Evolutionary conservation across 306 rosid genomes (phyloP).

Genomic region (Prunus dulcis): DNA sequence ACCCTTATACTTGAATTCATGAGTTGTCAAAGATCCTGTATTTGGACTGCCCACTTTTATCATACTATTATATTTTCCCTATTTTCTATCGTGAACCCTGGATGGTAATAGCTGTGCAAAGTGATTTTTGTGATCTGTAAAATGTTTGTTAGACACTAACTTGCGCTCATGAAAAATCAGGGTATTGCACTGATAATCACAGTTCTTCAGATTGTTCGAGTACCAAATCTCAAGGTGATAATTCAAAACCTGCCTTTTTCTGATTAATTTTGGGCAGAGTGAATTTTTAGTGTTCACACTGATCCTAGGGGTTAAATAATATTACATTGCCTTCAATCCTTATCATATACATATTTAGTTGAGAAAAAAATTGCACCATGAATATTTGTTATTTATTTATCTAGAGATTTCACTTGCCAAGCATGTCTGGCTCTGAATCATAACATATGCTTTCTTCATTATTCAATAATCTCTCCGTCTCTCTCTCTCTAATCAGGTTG

Average conservation of each 20-base stretch:
- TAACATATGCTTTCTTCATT: not conserved
- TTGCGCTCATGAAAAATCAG: constrained; percentile 32
- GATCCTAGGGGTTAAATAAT: not conserved
- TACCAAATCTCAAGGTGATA: constrained; percentile 97
- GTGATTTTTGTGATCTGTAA: not conserved
- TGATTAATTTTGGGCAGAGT: not conserved
- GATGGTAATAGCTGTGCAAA: not conserved
- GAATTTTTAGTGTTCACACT: not conserved
- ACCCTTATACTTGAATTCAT: not conserved
- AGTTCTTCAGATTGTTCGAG: constrained; percentile 94
- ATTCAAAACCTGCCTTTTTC: constrained; percentile 1
- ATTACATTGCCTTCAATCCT: not conserved
- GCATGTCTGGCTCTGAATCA: not conserved
- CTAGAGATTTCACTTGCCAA: not conserved
- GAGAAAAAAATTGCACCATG: not conserved
- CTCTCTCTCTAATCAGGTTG: constrained; percentile 61
- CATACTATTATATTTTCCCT: not conserved
- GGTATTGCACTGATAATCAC: constrained; percentile 91
- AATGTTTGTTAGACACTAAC: constrained; percentile 15
- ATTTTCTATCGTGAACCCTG: not conserved
- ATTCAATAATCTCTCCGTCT: not conserved
- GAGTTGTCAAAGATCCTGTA: not conserved
- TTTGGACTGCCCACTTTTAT: not conserved
- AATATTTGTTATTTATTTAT: not conserved
- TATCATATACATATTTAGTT: not conserved